Percentiles rank a stretch among this genome's conserved stretches.
These are phyloP conservation scores for Xerocomellus amylosporus DNA, from an alignment of 768 basidiomycete species.

Conservation along the genomic window DNA sequence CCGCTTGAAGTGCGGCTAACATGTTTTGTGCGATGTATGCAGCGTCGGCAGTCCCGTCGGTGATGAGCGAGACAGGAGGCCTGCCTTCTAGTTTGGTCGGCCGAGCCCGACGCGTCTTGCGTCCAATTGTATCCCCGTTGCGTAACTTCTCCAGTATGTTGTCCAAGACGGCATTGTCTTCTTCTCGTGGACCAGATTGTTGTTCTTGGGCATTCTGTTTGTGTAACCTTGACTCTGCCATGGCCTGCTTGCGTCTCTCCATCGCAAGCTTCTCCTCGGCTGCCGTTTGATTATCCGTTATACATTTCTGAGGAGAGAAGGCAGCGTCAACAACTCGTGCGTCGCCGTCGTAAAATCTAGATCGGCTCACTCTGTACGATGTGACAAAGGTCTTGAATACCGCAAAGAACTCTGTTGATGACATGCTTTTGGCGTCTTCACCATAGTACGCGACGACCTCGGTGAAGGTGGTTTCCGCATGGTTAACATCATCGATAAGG, in stretches of 20 bases:
- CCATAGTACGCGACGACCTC: constrained; percentile 91
- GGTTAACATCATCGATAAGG: constrained; percentile 80
- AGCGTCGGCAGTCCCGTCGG: constrained; percentile 33
- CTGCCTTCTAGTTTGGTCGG: constrained; percentile 37
- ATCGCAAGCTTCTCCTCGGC: constrained; percentile 67
- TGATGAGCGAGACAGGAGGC: constrained; percentile 17
- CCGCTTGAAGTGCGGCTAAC: constrained; percentile 69
- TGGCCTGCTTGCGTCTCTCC: constrained; percentile 66
- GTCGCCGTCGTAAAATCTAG: not conserved
- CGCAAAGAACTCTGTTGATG: constrained; percentile 91
- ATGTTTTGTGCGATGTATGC: constrained; percentile 69
- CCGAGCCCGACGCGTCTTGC: constrained; percentile 51
- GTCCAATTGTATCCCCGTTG: constrained; percentile 62
- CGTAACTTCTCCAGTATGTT: constrained; percentile 67
- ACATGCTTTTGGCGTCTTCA: constrained; percentile 85
- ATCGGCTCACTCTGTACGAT: constrained; percentile 70
- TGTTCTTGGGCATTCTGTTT: constrained; percentile 50
- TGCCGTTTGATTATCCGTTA: constrained; percentile 68
- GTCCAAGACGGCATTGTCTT: constrained; percentile 62
- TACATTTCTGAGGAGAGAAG: constrained; percentile 69
- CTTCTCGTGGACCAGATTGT: constrained; percentile 46
- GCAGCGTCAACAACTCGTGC: not conserved
- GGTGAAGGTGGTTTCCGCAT: constrained; percentile 77
- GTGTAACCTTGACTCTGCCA: constrained; percentile 59
- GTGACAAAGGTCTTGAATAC: constrained; percentile 97